Percentiles rank a stretch among this genome's conserved stretches.
Conservation (phyloP, 352 stramenopile genomes). For the Peronosclerospora sorghi region DNA sequence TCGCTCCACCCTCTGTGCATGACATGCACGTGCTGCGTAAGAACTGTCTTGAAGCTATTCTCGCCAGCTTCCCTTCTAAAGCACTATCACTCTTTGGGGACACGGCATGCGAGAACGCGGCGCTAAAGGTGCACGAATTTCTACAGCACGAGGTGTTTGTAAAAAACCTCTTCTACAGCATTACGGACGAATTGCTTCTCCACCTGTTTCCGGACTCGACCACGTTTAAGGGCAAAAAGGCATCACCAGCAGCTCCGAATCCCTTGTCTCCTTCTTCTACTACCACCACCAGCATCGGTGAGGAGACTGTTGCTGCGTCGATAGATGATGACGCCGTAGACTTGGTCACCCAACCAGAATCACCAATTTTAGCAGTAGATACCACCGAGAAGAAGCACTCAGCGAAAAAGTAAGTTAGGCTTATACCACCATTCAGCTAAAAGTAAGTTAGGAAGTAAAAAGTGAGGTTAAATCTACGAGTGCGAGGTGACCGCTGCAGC, state of each 20-base stretch:
- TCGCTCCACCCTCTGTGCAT: constrained; percentile 7
- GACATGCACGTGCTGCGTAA: constrained; percentile 52
- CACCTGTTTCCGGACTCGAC: constrained; percentile 64
- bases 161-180: constrained; percentile 76
- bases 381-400: constrained; percentile 10
- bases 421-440: constrained; percentile 12
- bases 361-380: constrained; percentile 3
- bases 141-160: constrained; percentile 82
- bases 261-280: constrained; percentile 8
- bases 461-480: constrained; percentile 10
- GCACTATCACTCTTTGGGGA: constrained; percentile 73
- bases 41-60: constrained; percentile 56
- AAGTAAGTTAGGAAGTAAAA: constrained; percentile 13
- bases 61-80: constrained; percentile 58
- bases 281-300: constrained; percentile 9
- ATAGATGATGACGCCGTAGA: constrained; percentile 12
- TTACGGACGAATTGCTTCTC: constrained; percentile 63
- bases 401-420: no score
- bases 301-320: constrained; percentile 11
- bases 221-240: constrained; percentile 34
- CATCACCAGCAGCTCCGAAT: not conserved
- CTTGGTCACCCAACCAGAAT: constrained; percentile 5
- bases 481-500: constrained; percentile 26
- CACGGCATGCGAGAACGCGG: constrained; percentile 54
- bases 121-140: constrained; percentile 80